Percentiles rank a stretch among this genome's conserved stretches.
Evolutionary conservation across 2,329 filamentous ascomycete species (phyloP).

Genomic region (Blastomyces percursus): DNA sequence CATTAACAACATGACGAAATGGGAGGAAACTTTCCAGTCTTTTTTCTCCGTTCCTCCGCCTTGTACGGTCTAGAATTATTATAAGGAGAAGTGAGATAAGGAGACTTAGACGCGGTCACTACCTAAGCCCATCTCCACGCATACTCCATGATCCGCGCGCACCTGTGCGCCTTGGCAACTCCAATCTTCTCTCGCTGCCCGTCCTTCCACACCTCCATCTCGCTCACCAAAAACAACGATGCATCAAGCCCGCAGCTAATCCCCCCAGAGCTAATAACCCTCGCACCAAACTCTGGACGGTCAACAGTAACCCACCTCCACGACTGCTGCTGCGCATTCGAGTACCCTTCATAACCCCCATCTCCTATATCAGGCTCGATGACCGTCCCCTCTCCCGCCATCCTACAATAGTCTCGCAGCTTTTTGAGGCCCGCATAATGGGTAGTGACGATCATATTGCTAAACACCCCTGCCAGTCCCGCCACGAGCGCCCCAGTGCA

Average conservation of each 20-base stretch:
- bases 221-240: constrained; percentile 1
- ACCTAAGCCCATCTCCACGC: not conserved
- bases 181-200: not conserved
- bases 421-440: not conserved
- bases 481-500: constrained; percentile 2
- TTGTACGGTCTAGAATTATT: too few relatives aligned
- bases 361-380: not conserved
- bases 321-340: not conserved
- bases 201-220: constrained; percentile 1
- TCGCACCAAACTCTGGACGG: not conserved
- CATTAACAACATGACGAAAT: too few relatives aligned
- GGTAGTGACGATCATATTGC: not conserved
- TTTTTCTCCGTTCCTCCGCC: not conserved
- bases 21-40: not conserved
- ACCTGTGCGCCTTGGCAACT: not conserved
- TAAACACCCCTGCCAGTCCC: not conserved
- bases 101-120: not conserved
- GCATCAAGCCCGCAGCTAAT: constrained; percentile 4
- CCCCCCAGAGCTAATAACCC: constrained; percentile 2
- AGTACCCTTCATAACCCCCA: not conserved
- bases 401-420: not conserved
- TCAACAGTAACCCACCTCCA: not conserved
- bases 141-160: constrained; percentile 4
- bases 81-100: not conserved
- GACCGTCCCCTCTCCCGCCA: not conserved